Evolutionary conservation across 768 basidiomycete genomes (phyloP).

Genomic region (Lactarius hatsudake): DNA sequence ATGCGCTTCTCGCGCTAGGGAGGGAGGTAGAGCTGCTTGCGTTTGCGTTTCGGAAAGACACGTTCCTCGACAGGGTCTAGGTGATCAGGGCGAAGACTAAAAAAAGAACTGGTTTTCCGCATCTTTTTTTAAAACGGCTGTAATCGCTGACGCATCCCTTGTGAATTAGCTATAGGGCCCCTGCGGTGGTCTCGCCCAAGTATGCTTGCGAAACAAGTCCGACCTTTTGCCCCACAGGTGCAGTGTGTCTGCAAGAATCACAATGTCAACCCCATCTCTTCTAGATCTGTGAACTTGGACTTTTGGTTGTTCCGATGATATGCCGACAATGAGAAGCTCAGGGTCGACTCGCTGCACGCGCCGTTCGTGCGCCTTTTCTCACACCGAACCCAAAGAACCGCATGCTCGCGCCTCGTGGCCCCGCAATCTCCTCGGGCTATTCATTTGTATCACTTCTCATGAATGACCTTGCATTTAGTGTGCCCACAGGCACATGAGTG

Average conservation of each 20-base stretch:
- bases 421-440: neutral
- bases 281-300: too few relatives aligned
- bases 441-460: neutral
- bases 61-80: constrained; percentile 29
- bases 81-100: constrained; percentile 11
- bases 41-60: constrained; percentile 35
- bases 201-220: too few relatives aligned
- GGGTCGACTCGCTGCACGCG: neutral
- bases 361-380: neutral
- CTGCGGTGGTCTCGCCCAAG: too few relatives aligned
- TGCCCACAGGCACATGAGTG: neutral
- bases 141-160: too few relatives aligned
- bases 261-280: too few relatives aligned
- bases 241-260: too few relatives aligned
- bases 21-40: constrained; percentile 32
- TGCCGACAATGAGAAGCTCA: neutral
- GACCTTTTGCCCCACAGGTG: too few relatives aligned
- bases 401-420: neutral
- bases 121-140: too few relatives aligned
- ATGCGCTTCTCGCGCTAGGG: constrained; percentile 29
- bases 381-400: neutral
- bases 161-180: too few relatives aligned
- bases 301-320: constrained; percentile 34
- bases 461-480: neutral
- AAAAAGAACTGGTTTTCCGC: too few relatives aligned